Evolutionary conservation across 768 basidiomycete genomes (phyloP), one percentile per base, ranked within the genome.

Genomic region (Boletus patriciae): DNA sequence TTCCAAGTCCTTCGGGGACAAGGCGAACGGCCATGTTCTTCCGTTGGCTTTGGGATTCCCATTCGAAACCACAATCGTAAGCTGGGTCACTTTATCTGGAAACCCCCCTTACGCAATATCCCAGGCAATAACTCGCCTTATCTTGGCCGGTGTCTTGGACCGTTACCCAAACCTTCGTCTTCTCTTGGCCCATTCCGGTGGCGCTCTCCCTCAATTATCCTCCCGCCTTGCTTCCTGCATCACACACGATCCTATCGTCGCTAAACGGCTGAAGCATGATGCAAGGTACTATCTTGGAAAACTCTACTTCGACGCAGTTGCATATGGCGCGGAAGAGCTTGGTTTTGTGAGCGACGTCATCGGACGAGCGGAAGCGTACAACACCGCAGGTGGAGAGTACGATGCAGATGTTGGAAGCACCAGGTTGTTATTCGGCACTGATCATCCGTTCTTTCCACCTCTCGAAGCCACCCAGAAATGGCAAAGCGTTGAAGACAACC

Each of bases 381-480:
- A 72, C 9, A n/a, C 27, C 55, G 58, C 71, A 15, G 73, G 73
- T 9, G 64, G 72, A 47, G 67, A 73, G 54, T 60, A 58, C 34
- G 50, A 71, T n/a, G 62, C 65, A 9, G 62, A 72, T 57, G 40
- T 72, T 48, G 87, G 87, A 34, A 86, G 82, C 58, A 74, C 75
- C 55, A 76, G 80, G 63, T 81, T 91, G 77, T 66, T 93, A 37
- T 94, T 92, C 63, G 92, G 92, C 21, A 93, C 92, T 31, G 92
- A 94, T 67, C 89, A 94, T 69, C 92, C 91, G 0, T 94, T 94
- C 78, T 94, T 94, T 75, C 93, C 92, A 16, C 93, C 92, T 3
- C 78, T 94, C 38, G 73, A 76, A 58, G 73, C 76, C 46, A 79
- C 77, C 43, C 83, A 84, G 57, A 91, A 84, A 67, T 94, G 93